These are phyloP conservation scores for Phytophthora citrophthora DNA, from an alignment of 352 stramenopile genomes.

Conservation along the genomic window DNA sequence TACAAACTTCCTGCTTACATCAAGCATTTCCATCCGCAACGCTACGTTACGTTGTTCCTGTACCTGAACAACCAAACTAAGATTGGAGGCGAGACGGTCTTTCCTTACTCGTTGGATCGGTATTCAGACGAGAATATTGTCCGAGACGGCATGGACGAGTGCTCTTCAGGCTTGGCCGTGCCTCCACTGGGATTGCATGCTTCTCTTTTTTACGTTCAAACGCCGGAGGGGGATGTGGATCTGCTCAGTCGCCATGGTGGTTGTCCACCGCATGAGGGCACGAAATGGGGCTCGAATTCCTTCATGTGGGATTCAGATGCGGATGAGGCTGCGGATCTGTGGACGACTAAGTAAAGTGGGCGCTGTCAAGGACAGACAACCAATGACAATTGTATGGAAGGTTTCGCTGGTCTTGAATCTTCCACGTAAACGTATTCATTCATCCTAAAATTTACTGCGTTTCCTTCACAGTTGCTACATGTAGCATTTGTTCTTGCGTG, in stretches of 20 bases:
- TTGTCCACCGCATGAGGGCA: constrained; percentile 78
- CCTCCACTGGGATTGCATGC: constrained; percentile 72
- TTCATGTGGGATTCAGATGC: constrained; percentile 90
- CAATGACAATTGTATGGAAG: not conserved
- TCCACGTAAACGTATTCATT: no score
- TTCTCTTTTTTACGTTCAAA: constrained; percentile 87
- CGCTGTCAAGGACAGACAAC: no score
- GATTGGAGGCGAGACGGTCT: constrained; percentile 96
- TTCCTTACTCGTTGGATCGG: constrained; percentile 86
- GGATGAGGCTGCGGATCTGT: constrained; percentile 76
- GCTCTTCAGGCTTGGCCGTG: constrained; percentile 75
- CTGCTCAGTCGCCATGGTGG: constrained; percentile 77
- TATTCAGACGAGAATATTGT: constrained; percentile 75
- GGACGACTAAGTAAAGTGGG: constrained; percentile 66
- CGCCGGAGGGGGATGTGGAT: constrained; percentile 73
- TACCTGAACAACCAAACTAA: constrained; percentile 97
- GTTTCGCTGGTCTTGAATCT: no score
- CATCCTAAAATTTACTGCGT: no score
- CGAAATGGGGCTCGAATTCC: constrained; percentile 85
- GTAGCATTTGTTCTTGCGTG: no score
- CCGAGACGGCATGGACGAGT: constrained; percentile 81
- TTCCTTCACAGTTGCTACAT: no score
- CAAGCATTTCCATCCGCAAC: constrained; percentile 90
- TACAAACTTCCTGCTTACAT: constrained; percentile 71
- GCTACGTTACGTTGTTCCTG: constrained; percentile 96